Conservation (phyloP, 2,329 filamentous ascomycete genomes). For the Torrubiella hemipterigena region DNA sequence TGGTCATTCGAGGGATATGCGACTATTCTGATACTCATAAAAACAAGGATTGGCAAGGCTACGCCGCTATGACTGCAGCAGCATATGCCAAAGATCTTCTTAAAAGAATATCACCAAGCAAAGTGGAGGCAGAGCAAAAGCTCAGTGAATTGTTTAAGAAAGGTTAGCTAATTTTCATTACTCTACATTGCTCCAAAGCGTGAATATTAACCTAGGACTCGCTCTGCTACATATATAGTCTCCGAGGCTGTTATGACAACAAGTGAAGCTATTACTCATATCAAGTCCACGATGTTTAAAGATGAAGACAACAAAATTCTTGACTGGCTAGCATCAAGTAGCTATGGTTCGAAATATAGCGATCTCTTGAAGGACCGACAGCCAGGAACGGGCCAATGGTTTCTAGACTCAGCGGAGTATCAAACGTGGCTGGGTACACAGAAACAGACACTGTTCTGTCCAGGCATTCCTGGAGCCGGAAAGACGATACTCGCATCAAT, state of each 20-base stretch:
- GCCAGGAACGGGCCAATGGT: constrained; percentile 6
- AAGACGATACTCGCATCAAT: constrained; percentile 19
- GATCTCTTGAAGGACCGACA: not conserved
- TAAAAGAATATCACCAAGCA: constrained; percentile 1
- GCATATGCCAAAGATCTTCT: constrained; percentile 13
- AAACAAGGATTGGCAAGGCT: constrained; percentile 20
- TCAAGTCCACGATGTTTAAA: too few species aligned
- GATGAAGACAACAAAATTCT: too few species aligned
- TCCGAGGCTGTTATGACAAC: too few species aligned
- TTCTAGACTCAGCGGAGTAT: constrained; percentile 2
- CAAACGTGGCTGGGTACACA: not conserved
- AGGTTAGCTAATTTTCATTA: too few species aligned
- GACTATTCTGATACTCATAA: constrained; percentile 25
- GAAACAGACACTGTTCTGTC: constrained; percentile 25
- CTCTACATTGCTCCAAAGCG: too few species aligned
- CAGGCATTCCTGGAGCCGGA: constrained; percentile 31
- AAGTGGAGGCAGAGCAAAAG: too few species aligned
- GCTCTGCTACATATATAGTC: too few species aligned
- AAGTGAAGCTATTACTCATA: too few species aligned
- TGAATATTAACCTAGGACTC: too few species aligned
- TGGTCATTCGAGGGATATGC: constrained; percentile 22
- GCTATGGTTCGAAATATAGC: not conserved
- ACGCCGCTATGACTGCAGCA: constrained; percentile 20
- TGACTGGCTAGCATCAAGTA: not conserved
- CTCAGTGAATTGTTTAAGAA: too few species aligned